Evolutionary conservation across 305 asterid genomes (phyloP).

Genomic region (Fraxinus paxiana): DNA sequence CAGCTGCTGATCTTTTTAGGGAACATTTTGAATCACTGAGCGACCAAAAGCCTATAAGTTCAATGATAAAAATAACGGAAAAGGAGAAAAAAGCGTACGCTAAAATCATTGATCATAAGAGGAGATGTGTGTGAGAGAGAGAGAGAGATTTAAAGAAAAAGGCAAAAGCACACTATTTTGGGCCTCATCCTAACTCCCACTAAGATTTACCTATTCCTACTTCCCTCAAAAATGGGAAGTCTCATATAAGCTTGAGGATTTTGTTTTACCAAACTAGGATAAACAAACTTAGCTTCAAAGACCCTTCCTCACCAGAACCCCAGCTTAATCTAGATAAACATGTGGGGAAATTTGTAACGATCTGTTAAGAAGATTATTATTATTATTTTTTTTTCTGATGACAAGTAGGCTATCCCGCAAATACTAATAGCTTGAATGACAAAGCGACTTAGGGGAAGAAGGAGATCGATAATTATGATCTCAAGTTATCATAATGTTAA

Average conservation of each 20-base stretch:
- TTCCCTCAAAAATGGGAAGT: not conserved
- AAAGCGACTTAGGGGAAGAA: not conserved
- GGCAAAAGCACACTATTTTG: not conserved
- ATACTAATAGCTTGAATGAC: not conserved
- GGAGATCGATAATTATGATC: not conserved
- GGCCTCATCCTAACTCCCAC: not conserved
- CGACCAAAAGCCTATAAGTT: not conserved
- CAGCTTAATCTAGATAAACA: not conserved
- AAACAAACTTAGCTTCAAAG: not conserved
- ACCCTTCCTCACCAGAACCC: not conserved
- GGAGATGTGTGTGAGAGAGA: not conserved
- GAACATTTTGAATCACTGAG: not conserved
- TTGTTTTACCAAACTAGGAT: not conserved
- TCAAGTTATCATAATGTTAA: not conserved
- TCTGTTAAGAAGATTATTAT: not conserved
- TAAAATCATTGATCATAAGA: not conserved
- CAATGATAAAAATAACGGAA: not conserved
- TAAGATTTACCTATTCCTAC: not conserved
- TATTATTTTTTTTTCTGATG: not conserved
- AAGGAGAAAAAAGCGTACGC: not conserved
- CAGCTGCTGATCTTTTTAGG: not conserved
- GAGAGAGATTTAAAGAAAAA: not conserved
- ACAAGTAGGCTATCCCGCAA: not conserved
- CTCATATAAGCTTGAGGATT: not conserved
- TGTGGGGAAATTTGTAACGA: not conserved